Evolutionary conservation across 768 basidiomycete species (phyloP), one percentile per base, ranked within the genome.

Genomic region (Mycena vulgaris): DNA sequence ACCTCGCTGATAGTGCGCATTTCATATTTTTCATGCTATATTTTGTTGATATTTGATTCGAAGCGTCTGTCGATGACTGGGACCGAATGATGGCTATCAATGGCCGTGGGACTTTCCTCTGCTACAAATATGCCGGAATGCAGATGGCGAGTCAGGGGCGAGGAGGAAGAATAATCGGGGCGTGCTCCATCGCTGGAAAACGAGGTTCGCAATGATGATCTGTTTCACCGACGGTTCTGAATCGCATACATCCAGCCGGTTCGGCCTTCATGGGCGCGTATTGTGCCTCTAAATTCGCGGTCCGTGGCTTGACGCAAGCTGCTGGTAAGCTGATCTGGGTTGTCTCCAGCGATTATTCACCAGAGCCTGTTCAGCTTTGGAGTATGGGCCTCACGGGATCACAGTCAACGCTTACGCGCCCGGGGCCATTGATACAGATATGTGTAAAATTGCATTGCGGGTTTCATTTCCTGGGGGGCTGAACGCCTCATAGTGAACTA

Each of bases 111-210:
- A 70, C 75, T 3, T 78, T 83, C 39, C 70, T 83, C 9, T 81
- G 80, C 63, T 83, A 82, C 70, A 79, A 81, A 56, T 75, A 78
- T 61, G 82, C 82, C 21, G 84, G 78, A 6, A 70, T 75, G 31
- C 78, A 78, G 52, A 84, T 84, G 84, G 14, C 45, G 7, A 45
- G 1, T 11, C 42, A 40, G 40, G 42, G 42, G 0, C 16, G 71
- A 0, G 82, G 83, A 0, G 83, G 84, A 0, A 63, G 83, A 5
- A 81, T 85, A 3, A 77, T 85, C 27, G 85, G 81, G 33, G 73
- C 75, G 0, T 71, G 66, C 27, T 75, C 71, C 10, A 17, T 68
- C 3, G 51, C 45, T 25, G 75, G 72, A 5, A 75, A 75, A 35
- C 57, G 53, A 52, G 69, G 66, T 74, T 21, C 14, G 59, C 17